Conservation (phyloP, 2,329 filamentous ascomycete species). For the Ambrosiella xylebori region DNA sequence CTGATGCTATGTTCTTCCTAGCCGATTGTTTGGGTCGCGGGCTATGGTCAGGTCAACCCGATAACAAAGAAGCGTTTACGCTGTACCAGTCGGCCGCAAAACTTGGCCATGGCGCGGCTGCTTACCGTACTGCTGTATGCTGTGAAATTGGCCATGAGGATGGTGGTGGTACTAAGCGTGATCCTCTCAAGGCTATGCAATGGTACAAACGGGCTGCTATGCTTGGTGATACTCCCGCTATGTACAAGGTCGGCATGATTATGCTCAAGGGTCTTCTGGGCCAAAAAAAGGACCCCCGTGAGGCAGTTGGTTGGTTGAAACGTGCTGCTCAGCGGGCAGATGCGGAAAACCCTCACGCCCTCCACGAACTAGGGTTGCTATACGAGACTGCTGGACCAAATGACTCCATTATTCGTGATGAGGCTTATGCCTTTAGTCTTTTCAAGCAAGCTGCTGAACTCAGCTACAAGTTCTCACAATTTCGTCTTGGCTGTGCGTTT, state of each 20-base stretch:
- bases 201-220: slow-evolving; percentile 93
- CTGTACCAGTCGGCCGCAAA: slow-evolving; percentile 92
- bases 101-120: slow-evolving; percentile 65
- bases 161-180: slow-evolving; percentile 78
- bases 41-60: slow-evolving; percentile 57
- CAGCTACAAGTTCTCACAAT: slow-evolving; percentile 91
- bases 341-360: slow-evolving; percentile 76
- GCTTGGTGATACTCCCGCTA: slow-evolving; percentile 77
- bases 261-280: slow-evolving; percentile 84
- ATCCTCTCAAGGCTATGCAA: slow-evolving; percentile 86
- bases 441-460: slow-evolving; percentile 75
- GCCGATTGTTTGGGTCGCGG: slow-evolving; percentile 82
- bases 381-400: slow-evolving; percentile 48
- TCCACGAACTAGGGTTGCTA: slow-evolving; percentile 67
- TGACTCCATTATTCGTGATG: slow-evolving; percentile 63
- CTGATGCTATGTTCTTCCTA: slow-evolving; percentile 83
- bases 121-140: slow-evolving; percentile 90
- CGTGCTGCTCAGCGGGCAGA: slow-evolving; percentile 79
- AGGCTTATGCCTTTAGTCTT: slow-evolving; percentile 61
- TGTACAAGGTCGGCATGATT: slow-evolving; percentile 99
- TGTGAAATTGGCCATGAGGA: slow-evolving; percentile 93
- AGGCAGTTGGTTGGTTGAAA: slow-evolving; percentile 85
- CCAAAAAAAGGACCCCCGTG: slow-evolving; percentile 62
- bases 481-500: slow-evolving; percentile 69
- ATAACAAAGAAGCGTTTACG: slow-evolving; percentile 82